Percentiles rank a stretch among this genome's conserved stretches.
Conservation (phyloP, 1,139 yeast species). For the Suhomyces kunorum region DNA sequence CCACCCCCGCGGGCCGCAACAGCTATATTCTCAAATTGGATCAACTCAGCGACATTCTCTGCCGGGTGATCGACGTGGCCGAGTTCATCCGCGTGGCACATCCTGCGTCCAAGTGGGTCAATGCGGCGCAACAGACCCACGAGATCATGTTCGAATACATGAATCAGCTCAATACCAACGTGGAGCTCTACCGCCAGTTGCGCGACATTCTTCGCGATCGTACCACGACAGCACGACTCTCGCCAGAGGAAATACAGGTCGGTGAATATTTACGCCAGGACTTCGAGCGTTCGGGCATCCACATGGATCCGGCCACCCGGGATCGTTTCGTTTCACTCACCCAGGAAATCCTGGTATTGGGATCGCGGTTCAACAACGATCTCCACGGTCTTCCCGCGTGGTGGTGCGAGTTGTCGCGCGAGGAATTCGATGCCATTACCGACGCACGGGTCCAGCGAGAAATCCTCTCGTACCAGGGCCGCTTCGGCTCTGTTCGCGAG, state of each 20-base stretch:
- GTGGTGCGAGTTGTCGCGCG: conserved; percentile 39
- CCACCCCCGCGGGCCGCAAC: conserved; percentile 46
- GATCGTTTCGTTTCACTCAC: conserved; percentile 75
- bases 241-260: conserved; percentile 76
- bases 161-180: conserved; percentile 89
- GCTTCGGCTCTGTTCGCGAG: conserved; percentile 18
- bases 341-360: conserved; percentile 76
- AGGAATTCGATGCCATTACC: conserved; percentile 35
- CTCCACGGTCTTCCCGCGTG: conserved; percentile 45
- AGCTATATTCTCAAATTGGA: conserved; percentile 70
- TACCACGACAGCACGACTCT: conserved; percentile 39
- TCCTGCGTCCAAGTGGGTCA: conserved; percentile 69
- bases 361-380: conserved; percentile 73
- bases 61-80: conserved; percentile 92
- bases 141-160: conserved; percentile 89
- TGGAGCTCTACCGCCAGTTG: conserved; percentile 64
- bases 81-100: conserved; percentile 90
- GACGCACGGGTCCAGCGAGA: conserved; percentile 26
- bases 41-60: conserved; percentile 80
- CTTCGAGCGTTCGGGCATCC: conserved; percentile 88
- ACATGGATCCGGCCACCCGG: conserved; percentile 69
- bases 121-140: conserved; percentile 86
- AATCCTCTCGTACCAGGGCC: conserved; percentile 29
- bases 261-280: conserved; percentile 81
- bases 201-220: conserved; percentile 53